Evolutionary conservation across 2,329 filamentous ascomycete species (phyloP), one percentile per base, ranked within the genome.

Genomic region (Fonsecaea monophora): DNA sequence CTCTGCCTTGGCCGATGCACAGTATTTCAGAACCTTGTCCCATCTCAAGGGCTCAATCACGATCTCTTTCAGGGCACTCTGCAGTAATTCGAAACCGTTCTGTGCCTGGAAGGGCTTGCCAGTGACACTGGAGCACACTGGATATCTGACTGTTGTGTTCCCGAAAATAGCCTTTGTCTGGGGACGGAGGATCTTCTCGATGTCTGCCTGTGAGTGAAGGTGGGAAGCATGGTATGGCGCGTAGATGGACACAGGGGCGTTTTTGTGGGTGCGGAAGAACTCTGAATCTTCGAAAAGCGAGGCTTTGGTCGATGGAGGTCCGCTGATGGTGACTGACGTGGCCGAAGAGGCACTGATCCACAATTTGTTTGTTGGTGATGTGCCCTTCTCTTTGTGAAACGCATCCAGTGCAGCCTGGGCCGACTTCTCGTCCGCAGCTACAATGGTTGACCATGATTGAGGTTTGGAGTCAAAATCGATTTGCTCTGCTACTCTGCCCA

Each of bases 151-250:
- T 3, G 69, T 64, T 37, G 77, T 75, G 25, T 59, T 67, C 13
- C 60, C 68, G 40, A 78, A 76, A 8, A 72, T 67, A 3, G 75
- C 74, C 15, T 70, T 70, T 0, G 77, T 75, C 71, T 74, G 77
- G 4, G 75, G 73, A 37, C 77, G 71, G 34, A 88, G 74, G 40
- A 87, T 85, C 64, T 81, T 80, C 50, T 84, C 80, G 57, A 86
- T 77, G 63, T 87, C 84, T 45, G 78, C 78, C 53, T 82, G 73
- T 66, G 77, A 78, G 73, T 85, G 85, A 7, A 88, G 77, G 72
- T 87, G 86, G 30, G 80, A 76, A 5, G 86, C 86, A 76, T 88
- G 86, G 73, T 87, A 87, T 35, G 86, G 85, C 5, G 84, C 86
- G 70, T 83, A 85, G 18, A 88, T 82, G 6, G 85, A 82, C 42